phyloP scores from a whole-genome alignment of 305 asterid genomes.

The Petunia hybrid region DNA sequence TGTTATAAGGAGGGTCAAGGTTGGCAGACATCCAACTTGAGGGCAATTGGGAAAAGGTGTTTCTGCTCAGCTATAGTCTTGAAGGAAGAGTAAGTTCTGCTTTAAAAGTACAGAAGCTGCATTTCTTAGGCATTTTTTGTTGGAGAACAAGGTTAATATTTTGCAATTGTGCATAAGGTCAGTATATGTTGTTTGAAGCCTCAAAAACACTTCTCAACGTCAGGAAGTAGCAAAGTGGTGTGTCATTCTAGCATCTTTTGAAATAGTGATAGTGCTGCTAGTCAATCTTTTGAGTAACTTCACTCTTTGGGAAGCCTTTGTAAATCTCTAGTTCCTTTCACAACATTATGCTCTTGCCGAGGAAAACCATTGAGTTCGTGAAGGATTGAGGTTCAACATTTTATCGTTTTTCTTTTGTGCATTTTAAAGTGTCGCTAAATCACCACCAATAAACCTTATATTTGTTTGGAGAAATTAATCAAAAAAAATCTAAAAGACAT shows the following conservation, averaged over 20 bases:
- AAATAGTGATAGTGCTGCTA: background rate
- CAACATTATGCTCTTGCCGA: constrained; percentile 2
- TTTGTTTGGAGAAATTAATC: background rate
- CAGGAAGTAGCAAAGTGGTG: background rate
- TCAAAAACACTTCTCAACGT: background rate
- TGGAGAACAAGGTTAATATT: background rate
- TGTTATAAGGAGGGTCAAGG: constrained; percentile 72
- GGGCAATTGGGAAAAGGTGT: constrained; percentile 60
- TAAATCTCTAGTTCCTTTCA: constrained; percentile 1
- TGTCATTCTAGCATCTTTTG: background rate
- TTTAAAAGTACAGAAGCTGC: constrained; percentile 17
- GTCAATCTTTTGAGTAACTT: background rate
- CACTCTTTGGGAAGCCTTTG: background rate
- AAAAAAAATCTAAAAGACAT: background rate
- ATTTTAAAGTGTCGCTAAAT: too few relatives aligned
- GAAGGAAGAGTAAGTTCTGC: constrained; percentile 28
- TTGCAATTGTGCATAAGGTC: background rate
- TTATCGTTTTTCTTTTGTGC: background rate
- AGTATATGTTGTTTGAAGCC: background rate
- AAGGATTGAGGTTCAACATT: background rate
- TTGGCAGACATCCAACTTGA: constrained; percentile 57
- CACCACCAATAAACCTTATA: background rate
- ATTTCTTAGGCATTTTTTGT: background rate
- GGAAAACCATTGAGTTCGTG: background rate
- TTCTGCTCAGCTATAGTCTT: constrained; percentile 69